Conservation (phyloP, 2,329 filamentous ascomycete genomes). For the Claviceps cyperi region DNA sequence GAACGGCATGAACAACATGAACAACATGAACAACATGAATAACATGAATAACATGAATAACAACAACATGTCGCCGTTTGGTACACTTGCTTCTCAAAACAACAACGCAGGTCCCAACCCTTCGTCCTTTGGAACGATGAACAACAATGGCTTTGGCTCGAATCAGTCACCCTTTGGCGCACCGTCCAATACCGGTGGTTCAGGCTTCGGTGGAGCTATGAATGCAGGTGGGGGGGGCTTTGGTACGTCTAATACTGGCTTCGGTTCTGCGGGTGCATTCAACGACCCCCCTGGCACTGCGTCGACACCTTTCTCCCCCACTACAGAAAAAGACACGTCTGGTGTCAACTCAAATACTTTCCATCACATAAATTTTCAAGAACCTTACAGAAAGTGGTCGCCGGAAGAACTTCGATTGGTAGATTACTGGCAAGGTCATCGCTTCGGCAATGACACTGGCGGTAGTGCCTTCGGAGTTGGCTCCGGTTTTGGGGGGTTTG, state of each 20-base stretch:
- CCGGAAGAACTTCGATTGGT: constrained; percentile 70
- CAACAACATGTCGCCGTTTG: constrained; percentile 21
- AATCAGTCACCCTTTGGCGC: constrained; percentile 38
- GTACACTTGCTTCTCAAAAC: constrained; percentile 25
- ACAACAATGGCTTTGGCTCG: constrained; percentile 32
- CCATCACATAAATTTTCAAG: constrained; percentile 67
- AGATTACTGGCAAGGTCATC: constrained; percentile 79
- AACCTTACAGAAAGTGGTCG: constrained; percentile 77
- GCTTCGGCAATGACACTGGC: constrained; percentile 68
- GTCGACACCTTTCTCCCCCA: constrained; percentile 51
- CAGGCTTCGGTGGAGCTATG: constrained; percentile 31
- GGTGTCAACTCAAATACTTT: constrained; percentile 43
- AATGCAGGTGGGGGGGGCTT: constrained; percentile 16
- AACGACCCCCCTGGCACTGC: constrained; percentile 56
- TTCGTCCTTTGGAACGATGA: constrained; percentile 26
- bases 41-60: neutral
- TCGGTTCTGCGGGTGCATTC: constrained; percentile 22
- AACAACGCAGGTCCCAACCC: constrained; percentile 16
- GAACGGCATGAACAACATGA: no score
- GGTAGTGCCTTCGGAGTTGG: constrained; percentile 69
- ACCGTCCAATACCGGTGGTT: constrained; percentile 23
- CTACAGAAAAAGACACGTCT: constrained; percentile 48
- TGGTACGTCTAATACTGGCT: constrained; percentile 30
- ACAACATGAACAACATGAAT: no score
- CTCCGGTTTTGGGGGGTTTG: constrained; percentile 37